Percentiles rank a stretch among this genome's conserved stretches.
phyloP scores from a whole-genome alignment of 176 grass and related monocot genomes.

The Saccharum spontaneum region DNA sequence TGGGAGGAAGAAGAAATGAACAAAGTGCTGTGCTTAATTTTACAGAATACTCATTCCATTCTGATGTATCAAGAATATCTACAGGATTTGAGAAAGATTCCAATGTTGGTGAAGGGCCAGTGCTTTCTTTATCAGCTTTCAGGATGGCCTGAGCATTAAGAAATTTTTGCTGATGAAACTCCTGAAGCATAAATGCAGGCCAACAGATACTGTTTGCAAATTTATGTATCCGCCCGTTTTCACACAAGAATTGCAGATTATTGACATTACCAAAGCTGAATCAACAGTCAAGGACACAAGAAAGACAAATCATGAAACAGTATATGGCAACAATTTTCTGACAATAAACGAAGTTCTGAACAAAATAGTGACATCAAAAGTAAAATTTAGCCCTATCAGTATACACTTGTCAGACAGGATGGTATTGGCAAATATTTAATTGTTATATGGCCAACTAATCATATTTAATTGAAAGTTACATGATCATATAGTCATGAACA shows the following conservation, averaged over 20 bases:
- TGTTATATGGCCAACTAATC: not conserved
- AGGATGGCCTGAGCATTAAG: constrained; percentile 29
- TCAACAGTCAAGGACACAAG: constrained; percentile 64
- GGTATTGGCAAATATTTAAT: not conserved
- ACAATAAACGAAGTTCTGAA: not conserved
- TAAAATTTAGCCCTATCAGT: not conserved
- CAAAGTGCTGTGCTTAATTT: constrained; percentile 85
- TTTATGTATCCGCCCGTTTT: constrained; percentile 96
- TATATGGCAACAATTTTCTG: constrained; percentile 1
- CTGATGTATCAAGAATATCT: constrained; percentile 58
- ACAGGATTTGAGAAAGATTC: constrained; percentile 47
- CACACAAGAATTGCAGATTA: constrained; percentile 95
- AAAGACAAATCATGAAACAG: constrained; percentile 16
- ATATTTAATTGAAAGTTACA: not conserved
- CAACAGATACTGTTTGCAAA: constrained; percentile 97
- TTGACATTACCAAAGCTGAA: constrained; percentile 92
- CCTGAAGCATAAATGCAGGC: constrained; percentile 92
- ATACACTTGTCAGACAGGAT: not conserved
- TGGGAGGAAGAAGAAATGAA: constrained; percentile 84
- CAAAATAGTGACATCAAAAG: constrained; percentile 11
- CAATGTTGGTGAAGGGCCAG: constrained; percentile 21
- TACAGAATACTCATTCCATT: constrained; percentile 85
- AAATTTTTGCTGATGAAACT: constrained; percentile 57
- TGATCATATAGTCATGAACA: not conserved
- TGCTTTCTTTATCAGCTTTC: constrained; percentile 31